Conservation (phyloP, 805 yeast genomes). For the Lipomyces chichibuensis region DNA sequence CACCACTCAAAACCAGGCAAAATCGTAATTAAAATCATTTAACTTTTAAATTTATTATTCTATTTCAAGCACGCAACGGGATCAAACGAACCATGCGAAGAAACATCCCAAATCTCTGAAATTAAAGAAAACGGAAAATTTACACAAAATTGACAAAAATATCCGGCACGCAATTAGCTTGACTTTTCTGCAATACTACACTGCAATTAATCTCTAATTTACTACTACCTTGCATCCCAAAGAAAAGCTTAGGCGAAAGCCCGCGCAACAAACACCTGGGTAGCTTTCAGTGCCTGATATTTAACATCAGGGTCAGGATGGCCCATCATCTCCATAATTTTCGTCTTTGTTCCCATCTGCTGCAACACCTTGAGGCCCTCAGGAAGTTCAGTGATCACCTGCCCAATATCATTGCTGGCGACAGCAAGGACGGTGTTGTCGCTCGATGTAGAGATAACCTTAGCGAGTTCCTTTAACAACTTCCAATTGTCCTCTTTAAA, state of each 20-base stretch:
- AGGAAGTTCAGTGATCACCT: slow-evolving; percentile 62
- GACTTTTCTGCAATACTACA: not conserved
- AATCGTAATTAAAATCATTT: not conserved
- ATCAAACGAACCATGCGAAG: not conserved
- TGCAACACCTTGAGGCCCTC: slow-evolving; percentile 60
- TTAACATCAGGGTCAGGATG: slow-evolving; percentile 83
- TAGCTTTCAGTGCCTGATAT: slow-evolving; percentile 91
- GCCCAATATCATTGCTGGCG: slow-evolving; percentile 67
- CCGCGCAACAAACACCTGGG: slow-evolving; percentile 90
- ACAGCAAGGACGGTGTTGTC: slow-evolving; percentile 54
- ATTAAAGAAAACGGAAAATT: not conserved
- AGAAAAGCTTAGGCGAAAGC: slow-evolving; percentile 47
- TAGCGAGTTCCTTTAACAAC: slow-evolving; percentile 63
- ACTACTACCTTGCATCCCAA: not conserved
- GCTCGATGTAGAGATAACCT: slow-evolving; percentile 40
- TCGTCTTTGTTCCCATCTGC: slow-evolving; percentile 66
- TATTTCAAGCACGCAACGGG: not conserved
- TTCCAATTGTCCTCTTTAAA: slow-evolving; percentile 82
- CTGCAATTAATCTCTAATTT: not conserved
- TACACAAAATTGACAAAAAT: not conserved
- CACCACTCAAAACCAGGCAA: not conserved
- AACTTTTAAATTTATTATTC: not conserved
- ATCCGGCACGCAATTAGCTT: not conserved
- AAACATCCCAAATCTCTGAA: not conserved
- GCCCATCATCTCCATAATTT: slow-evolving; percentile 82